Percentiles rank a stretch among this genome's conserved stretches.
Conservation (phyloP, 345 rosid species). For the Hibiscus trionum region DNA sequence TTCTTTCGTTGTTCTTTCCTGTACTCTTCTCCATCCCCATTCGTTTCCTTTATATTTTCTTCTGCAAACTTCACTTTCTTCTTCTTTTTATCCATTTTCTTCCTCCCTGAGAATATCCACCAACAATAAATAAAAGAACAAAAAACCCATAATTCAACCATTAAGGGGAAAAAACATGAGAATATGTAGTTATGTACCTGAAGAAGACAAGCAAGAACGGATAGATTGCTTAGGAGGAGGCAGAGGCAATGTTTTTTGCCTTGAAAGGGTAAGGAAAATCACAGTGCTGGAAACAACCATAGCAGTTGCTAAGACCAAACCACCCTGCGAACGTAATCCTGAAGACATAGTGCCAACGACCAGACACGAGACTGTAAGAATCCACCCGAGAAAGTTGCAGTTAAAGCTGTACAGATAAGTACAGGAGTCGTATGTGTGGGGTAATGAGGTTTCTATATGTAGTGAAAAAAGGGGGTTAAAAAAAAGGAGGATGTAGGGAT, state of each 20-base stretch:
- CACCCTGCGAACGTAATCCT: constrained; percentile 35
- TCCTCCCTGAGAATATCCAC: constrained; percentile 26
- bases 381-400: neutral
- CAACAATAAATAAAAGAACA: neutral
- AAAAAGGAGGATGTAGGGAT: neutral
- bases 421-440: neutral
- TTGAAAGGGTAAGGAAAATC: constrained; percentile 55
- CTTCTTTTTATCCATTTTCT: constrained; percentile 34
- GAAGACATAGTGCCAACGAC: constrained; percentile 12
- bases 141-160: neutral
- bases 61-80: constrained; percentile 63
- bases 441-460: neutral
- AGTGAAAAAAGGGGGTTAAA: neutral
- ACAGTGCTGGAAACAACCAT: constrained; percentile 76
- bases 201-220: constrained; percentile 45
- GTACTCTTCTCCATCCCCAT: constrained; percentile 51
- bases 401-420: neutral
- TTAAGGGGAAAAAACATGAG: neutral
- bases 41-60: constrained; percentile 60
- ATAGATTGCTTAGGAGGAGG: constrained; percentile 10
- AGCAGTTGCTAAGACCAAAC: constrained; percentile 66
- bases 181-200: constrained; percentile 49
- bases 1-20: constrained; percentile 30
- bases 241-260: constrained; percentile 18
- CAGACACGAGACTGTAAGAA: neutral